Conservation (phyloP, 1,284 basidiomycete genomes). For the Pholiota adiposa region DNA sequence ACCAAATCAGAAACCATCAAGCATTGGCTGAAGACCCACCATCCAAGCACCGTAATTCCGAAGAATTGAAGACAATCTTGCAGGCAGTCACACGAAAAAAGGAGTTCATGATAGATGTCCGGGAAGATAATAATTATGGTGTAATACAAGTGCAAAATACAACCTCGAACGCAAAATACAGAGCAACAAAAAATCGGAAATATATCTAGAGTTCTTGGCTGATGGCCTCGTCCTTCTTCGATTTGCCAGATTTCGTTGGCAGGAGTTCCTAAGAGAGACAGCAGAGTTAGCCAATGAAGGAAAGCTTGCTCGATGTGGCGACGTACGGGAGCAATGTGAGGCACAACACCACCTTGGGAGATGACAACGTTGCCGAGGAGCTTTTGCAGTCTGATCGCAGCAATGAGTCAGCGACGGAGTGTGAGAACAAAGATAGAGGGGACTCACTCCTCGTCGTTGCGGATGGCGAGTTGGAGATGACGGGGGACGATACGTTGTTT, state of each 20-base stretch:
- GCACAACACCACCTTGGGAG: slow-evolving; percentile 91
- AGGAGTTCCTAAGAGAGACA: slow-evolving; percentile 38
- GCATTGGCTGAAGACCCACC: too few relatives aligned
- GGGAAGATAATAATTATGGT: slow-evolving; percentile 27
- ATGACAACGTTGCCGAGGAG: slow-evolving; percentile 87
- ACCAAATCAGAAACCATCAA: too few relatives aligned
- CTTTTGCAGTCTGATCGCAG: slow-evolving; percentile 61
- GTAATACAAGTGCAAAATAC: slow-evolving; percentile 18
- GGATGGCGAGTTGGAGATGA: slow-evolving; percentile 89
- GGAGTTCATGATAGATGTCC: background rate
- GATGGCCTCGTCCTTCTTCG: slow-evolving; percentile 39
- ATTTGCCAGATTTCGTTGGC: slow-evolving; percentile 49
- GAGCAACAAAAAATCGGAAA: slow-evolving; percentile 14
- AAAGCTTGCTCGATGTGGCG: background rate
- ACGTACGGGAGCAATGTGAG: slow-evolving; percentile 55
- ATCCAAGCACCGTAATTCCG: too few relatives aligned
- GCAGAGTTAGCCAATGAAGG: slow-evolving; percentile 2
- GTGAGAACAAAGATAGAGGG: slow-evolving; percentile 24
- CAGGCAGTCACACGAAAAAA: too few relatives aligned
- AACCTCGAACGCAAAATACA: slow-evolving; percentile 19
- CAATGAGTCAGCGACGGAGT: slow-evolving; percentile 20
- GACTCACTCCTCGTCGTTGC: slow-evolving; percentile 82
- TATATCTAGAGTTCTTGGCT: slow-evolving; percentile 35
- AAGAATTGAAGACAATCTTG: too few relatives aligned
- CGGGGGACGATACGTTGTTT: slow-evolving; percentile 93